These are phyloP conservation scores for Cytidiella melzeri DNA, from an alignment of 768 basidiomycete species.

Conservation along the genomic window DNA sequence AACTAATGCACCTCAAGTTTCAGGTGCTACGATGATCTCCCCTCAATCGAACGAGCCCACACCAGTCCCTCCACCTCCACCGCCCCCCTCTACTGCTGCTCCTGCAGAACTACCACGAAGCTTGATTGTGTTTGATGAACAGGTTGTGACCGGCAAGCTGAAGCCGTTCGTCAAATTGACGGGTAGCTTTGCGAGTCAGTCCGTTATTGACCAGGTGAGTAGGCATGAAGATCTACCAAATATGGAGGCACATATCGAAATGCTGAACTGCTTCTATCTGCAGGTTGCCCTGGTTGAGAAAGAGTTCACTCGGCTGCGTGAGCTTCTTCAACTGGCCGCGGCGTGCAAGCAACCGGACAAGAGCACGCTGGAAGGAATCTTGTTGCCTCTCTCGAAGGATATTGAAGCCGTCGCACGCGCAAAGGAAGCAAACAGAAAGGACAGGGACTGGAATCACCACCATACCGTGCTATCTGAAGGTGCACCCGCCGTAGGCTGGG, in stretches of 20 bases:
- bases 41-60: conserved; percentile 14
- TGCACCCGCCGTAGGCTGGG: conserved; percentile 80
- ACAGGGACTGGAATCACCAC: conserved; percentile 79
- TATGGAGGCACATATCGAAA: neutral
- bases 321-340: conserved; percentile 59
- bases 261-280: neutral
- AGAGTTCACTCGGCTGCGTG: conserved; percentile 62
- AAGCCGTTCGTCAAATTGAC: conserved; percentile 72
- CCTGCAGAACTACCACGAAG: conserved; percentile 45
- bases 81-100: conserved; percentile 32
- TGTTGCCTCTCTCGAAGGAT: conserved; percentile 68
- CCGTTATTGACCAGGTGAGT: conserved; percentile 74
- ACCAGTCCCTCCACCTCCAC: conserved; percentile 24
- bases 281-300: conserved; percentile 68
- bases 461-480: conserved; percentile 80
- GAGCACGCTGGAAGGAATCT: conserved; percentile 38
- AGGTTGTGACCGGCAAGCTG: conserved; percentile 66
- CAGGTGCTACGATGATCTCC: conserved; percentile 4
- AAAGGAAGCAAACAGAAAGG: conserved; percentile 76
- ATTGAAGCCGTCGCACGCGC: conserved; percentile 74
- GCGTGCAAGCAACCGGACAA: conserved; percentile 78
- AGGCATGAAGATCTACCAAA: neutral
- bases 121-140: conserved; percentile 68
- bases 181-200: conserved; percentile 58
- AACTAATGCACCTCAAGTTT: conserved; percentile 16